phyloP scores from a whole-genome alignment of 768 basidiomycete genomes.

The Calocybe cyanea region DNA sequence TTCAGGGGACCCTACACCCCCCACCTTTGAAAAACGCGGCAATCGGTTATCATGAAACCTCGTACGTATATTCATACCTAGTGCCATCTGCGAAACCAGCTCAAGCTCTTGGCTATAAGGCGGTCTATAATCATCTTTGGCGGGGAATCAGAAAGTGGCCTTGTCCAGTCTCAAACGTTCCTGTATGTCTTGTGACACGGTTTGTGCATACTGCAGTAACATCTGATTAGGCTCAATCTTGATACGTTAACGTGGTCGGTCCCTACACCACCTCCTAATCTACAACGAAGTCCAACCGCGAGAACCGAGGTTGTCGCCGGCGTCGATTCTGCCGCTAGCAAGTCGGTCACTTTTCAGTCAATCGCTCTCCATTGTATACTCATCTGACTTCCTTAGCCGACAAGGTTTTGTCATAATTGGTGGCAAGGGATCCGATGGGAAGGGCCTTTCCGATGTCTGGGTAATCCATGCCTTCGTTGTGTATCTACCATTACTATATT shows the following conservation, averaged over 20 bases:
- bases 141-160: slow-evolving; percentile 64
- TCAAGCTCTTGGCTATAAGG: slow-evolving; percentile 30
- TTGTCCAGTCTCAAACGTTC: slow-evolving; percentile 61
- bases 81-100: too few species aligned
- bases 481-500: slow-evolving; percentile 7
- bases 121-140: slow-evolving; percentile 70
- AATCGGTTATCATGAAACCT: slow-evolving; percentile 57
- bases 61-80: slow-evolving; percentile 21
- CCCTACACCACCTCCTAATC: slow-evolving; percentile 48
- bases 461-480: slow-evolving; percentile 31
- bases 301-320: slow-evolving; percentile 65
- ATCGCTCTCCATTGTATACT: slow-evolving; percentile 2
- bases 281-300: slow-evolving; percentile 49
- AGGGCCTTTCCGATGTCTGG: slow-evolving; percentile 68
- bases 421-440: slow-evolving; percentile 53
- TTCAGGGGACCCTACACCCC: slow-evolving; percentile 51
- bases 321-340: slow-evolving; percentile 75
- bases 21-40: slow-evolving; percentile 68
- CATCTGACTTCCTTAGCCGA: slow-evolving; percentile 43
- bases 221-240: slow-evolving; percentile 53
- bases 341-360: slow-evolving; percentile 43
- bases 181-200: slow-evolving; percentile 40
- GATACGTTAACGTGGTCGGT: slow-evolving; percentile 56
- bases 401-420: slow-evolving; percentile 72
- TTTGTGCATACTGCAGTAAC: background rate